Base-by-base conservation (phyloP, 257 asterid species). In the Striga asiatica region DNA sequence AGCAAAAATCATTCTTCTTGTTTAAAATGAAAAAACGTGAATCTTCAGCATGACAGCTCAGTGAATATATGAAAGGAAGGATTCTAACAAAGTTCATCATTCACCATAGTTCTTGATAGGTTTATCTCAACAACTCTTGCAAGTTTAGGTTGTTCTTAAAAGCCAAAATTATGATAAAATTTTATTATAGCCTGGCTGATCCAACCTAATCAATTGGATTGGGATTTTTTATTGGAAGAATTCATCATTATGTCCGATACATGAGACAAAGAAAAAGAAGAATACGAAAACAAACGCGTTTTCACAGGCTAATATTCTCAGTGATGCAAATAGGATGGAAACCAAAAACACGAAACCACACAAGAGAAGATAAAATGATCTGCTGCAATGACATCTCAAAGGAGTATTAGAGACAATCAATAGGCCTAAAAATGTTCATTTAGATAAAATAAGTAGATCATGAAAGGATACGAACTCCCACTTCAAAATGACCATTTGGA, bases 381-480 rank as follows among this genome's bases (percentile, higher is more conserved):
- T 46, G 10, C 16, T 16, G 43, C 31, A n/a, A 54, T 6, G 21
- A 9, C 6, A 45, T 43, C 49, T 47, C 13, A 58, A 41, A 31
- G 37, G 55, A 34, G 13, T 28, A 16, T 48, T 20, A 49, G 27
- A 20, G 57, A 32, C 28, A 62, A 62, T 41, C 50, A 49, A 17
- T 54, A 14, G 42, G 43, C 25, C 62, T 18, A 43, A 66, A 42
- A 21, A 47, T 28, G 38, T 35, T 60, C 20, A 19, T 16, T 24
- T 50, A 53, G 64, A 64, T 20, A 19, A 32, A 56, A 35, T 27
- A 54, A 41, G 8, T 12, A 18, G 49, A 38, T 13, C 54, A 60
- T 47, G 29, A 66, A 73, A 84, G 95, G 92, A 91, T 91, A 92
- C 95, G 99, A 35, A 92, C 99, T 75, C 99, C 99, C 42, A 92